Conservation (phyloP, 257 asterid species). For the Knoxia roxburghii region DNA sequence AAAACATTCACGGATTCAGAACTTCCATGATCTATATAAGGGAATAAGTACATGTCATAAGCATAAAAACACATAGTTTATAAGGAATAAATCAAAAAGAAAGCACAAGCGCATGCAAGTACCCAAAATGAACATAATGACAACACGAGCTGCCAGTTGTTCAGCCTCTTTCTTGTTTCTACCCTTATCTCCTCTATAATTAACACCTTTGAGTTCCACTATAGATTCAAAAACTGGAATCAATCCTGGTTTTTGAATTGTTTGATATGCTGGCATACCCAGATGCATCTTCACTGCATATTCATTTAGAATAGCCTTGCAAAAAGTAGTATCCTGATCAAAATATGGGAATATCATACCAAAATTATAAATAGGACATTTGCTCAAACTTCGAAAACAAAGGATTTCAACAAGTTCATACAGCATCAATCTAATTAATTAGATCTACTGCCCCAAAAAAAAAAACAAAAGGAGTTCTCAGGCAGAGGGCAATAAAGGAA, state of each 20-base stretch:
- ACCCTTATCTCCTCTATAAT: conserved; percentile 38
- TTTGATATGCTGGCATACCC: conserved; percentile 32
- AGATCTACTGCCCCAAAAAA: no score
- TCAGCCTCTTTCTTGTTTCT: conserved; percentile 62
- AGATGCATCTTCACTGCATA: conserved; percentile 39
- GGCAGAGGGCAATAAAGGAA: no score
- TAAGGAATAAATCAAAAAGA: neutral
- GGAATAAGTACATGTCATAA: conserved; percentile 7
- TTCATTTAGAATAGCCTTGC: conserved; percentile 51
- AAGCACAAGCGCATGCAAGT: neutral
- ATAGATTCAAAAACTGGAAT: conserved; percentile 40
- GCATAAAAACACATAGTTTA: neutral
- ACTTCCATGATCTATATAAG: conserved; percentile 47
- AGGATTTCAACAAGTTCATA: neutral
- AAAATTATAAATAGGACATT: neutral
- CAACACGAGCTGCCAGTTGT: conserved; percentile 61
- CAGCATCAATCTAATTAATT: neutral
- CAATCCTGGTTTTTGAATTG: conserved; percentile 19
- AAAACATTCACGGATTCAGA: conserved; percentile 31
- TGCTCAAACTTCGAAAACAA: neutral
- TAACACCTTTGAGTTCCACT: conserved; percentile 32
- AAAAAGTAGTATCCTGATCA: conserved; percentile 36
- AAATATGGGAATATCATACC: conserved; percentile 1
- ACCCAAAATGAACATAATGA: conserved; percentile 52
- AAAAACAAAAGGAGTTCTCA: no score